These are phyloP conservation scores for Aspergillus ochraceus DNA, from an alignment of 2,329 filamentous ascomycete genomes.

Conservation along the genomic window DNA sequence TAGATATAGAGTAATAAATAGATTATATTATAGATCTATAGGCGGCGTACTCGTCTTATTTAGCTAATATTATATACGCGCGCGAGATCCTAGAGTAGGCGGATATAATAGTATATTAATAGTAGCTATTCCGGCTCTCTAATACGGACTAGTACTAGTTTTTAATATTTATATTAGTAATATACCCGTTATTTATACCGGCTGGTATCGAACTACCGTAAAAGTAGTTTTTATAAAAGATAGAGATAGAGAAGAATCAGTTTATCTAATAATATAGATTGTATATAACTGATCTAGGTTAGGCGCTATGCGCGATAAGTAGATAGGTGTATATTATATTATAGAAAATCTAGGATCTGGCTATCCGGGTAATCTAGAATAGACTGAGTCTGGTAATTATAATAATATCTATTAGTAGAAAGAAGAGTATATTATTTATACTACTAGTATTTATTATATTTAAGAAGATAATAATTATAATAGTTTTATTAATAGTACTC, in stretches of 20 bases:
- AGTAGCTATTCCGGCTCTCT: neutral
- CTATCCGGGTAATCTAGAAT: neutral
- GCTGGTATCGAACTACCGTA: neutral
- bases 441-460: neutral
- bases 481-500: neutral
- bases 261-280: neutral
- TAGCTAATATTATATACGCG: neutral
- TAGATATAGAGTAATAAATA: slow-evolving; percentile 4
- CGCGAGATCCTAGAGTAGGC: neutral
- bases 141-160: neutral
- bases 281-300: neutral
- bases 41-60: neutral
- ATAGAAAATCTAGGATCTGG: neutral
- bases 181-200: neutral
- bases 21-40: slow-evolving; percentile 8
- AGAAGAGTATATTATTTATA: neutral
- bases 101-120: neutral
- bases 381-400: neutral
- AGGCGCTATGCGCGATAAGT: too few relatives aligned
- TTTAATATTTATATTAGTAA: neutral
- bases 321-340: neutral
- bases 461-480: neutral
- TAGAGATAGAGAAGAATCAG: neutral
- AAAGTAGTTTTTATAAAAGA: neutral
- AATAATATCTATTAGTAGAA: neutral